A percentile compares a stretch with the other conserved stretches of the same genome.
These are phyloP conservation scores for Colletotrichum sp. DNA, from an alignment of 2,329 filamentous ascomycete species.

Conservation along the genomic window DNA sequence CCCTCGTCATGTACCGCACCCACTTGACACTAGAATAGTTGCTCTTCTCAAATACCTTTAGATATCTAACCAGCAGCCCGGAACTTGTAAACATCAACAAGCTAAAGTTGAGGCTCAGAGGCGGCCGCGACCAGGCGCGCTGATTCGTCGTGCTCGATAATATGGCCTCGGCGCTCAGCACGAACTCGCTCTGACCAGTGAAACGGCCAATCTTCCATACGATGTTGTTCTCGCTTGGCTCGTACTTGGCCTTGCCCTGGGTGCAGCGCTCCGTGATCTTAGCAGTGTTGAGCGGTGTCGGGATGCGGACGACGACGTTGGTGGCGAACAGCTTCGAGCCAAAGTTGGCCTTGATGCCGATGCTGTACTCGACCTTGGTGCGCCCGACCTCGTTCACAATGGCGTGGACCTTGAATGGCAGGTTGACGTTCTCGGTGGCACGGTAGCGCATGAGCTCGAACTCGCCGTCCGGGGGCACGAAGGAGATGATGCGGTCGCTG, in stretches of 20 bases:
- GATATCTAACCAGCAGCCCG: constrained; percentile 87
- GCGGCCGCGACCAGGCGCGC: constrained; percentile 94
- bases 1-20: constrained; percentile 98
- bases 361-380: constrained; percentile 98
- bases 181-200: constrained; percentile 95
- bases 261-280: constrained; percentile 91
- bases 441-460: constrained; percentile 99
- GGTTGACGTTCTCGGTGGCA: constrained; percentile 96
- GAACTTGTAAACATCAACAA: constrained; percentile 98
- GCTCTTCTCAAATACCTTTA: constrained; percentile 99
- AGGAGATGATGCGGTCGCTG: constrained; percentile 93
- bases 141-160: constrained; percentile 98
- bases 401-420: constrained; percentile 98
- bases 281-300: constrained; percentile 95
- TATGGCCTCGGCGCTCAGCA: constrained; percentile 90
- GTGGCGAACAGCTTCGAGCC: constrained; percentile 95
- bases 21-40: constrained; percentile 99
- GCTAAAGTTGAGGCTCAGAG: constrained; percentile 89
- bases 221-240: constrained; percentile 96
- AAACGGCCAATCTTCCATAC: constrained; percentile 99
- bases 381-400: constrained; percentile 98
- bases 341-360: constrained; percentile 96
- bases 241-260: constrained; percentile 97
- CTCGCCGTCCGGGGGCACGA: constrained; percentile 95
- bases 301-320: constrained; percentile 92